Conservation (phyloP, 768 basidiomycete genomes). For the Floccularia luteovirens region DNA sequence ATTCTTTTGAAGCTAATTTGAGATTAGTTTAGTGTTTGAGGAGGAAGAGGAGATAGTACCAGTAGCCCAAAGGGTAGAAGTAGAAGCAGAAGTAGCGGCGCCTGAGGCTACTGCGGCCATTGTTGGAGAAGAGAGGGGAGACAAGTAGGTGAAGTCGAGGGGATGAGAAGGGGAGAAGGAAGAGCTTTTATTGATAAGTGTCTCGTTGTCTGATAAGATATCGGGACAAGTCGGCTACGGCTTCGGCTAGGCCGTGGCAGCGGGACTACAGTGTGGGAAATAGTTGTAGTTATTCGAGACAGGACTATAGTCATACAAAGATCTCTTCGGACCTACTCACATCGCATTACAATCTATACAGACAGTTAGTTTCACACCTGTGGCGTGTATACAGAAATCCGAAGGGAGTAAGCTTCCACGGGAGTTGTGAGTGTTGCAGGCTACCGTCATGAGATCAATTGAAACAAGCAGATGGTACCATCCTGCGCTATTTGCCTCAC, state of each 20-base stretch:
- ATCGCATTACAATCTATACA: background rate
- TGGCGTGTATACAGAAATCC: conserved; percentile 11
- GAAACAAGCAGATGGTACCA: too few relatives aligned
- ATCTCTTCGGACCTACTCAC: background rate
- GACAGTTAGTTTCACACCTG: conserved; percentile 7
- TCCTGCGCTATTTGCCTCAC: too few relatives aligned
- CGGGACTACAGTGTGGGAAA: background rate
- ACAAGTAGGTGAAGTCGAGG: conserved; percentile 4
- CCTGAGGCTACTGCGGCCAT: conserved; percentile 9
- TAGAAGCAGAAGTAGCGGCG: conserved; percentile 30
- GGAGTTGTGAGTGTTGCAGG: too few relatives aligned
- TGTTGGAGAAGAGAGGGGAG: conserved; percentile 1
- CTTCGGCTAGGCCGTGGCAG: background rate
- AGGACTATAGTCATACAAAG: background rate
- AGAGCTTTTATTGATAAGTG: conserved; percentile 13
- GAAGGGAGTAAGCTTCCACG: conserved; percentile 9
- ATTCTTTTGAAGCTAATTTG: conserved; percentile 73
- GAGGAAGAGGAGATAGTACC: conserved; percentile 28
- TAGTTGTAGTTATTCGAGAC: too few relatives aligned
- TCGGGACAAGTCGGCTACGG: conserved; percentile 18
- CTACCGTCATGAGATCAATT: too few relatives aligned
- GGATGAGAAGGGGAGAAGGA: conserved; percentile 10
- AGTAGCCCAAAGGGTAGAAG: conserved; percentile 72
- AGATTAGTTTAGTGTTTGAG: conserved; percentile 6
- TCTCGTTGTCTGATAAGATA: conserved; percentile 48